Conservation (phyloP, 345 rosid genomes). For the Anastatica hierochuntica region DNA sequence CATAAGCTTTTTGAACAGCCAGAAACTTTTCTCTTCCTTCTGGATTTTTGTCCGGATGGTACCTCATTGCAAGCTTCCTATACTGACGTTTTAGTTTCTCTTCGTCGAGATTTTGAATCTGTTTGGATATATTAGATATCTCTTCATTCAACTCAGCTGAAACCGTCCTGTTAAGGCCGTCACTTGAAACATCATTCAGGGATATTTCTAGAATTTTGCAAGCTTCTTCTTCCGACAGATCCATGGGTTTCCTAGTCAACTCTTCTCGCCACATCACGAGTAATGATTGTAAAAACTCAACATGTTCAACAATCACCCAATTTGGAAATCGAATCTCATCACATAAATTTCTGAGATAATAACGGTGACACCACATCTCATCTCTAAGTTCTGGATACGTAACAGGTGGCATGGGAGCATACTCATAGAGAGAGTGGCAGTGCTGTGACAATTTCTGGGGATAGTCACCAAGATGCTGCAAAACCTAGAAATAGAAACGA, state of each 20-base stretch:
- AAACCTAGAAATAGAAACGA: constrained; percentile 43
- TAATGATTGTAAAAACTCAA: constrained; percentile 88
- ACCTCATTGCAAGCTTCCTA: constrained; percentile 98
- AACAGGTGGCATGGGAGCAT: constrained; percentile 99
- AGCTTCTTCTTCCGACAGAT: constrained; percentile 98
- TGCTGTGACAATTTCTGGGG: constrained; percentile 97
- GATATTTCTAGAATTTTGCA: constrained; percentile 90
- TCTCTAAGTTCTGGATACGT: constrained; percentile 97
- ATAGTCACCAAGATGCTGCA: constrained; percentile 99
- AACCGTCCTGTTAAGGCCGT: constrained; percentile 28
- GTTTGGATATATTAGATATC: constrained; percentile 55
- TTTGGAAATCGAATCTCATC: constrained; percentile 92
- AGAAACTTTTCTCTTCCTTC: constrained; percentile 97
- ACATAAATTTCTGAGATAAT: constrained; percentile 87
- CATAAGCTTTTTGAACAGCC: constrained; percentile 97
- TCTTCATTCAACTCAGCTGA: constrained; percentile 47
- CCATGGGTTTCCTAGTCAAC: constrained; percentile 93
- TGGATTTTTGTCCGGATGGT: constrained; percentile 99
- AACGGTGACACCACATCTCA: constrained; percentile 99
- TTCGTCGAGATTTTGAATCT: constrained; percentile 95
- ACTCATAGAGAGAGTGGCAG: constrained; percentile 86
- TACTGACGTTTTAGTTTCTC: constrained; percentile 98
- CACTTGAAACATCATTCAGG: constrained; percentile 60
- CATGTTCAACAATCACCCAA: constrained; percentile 98
- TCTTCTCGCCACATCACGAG: constrained; percentile 99